A percentile compares a stretch with the other conserved stretches of the same genome.
Conservation (phyloP, 2,329 filamentous ascomycete species). For the Magnaporthiopsis poae region DNA sequence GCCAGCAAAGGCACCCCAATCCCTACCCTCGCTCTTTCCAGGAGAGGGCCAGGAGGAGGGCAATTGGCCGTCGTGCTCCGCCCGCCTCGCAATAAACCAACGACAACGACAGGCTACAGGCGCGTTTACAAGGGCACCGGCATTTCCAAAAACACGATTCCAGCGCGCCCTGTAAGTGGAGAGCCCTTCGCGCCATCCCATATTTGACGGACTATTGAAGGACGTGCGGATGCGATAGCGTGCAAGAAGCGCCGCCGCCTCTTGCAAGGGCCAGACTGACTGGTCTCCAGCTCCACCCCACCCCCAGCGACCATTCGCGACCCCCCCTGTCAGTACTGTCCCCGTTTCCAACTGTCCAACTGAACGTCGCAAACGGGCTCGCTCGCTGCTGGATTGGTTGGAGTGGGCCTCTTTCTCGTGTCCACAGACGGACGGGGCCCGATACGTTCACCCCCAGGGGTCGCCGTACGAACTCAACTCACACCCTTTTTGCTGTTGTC, state of each 20-base stretch:
- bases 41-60: not conserved
- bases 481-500: not conserved
- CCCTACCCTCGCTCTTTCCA: not conserved
- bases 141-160: not conserved
- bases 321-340: not conserved
- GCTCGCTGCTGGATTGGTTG: not conserved
- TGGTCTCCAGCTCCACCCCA: not conserved
- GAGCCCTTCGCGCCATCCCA: not conserved
- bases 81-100: not conserved
- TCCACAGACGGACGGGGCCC: not conserved
- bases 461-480: not conserved
- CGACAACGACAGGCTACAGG: not conserved
- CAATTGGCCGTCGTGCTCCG: not conserved
- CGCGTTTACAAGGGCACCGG: not conserved
- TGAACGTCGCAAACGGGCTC: not conserved
- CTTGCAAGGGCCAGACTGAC: not conserved
- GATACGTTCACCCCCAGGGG: not conserved
- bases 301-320: not conserved
- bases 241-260: not conserved
- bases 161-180: not conserved
- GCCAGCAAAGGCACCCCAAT: not conserved
- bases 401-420: not conserved
- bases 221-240: not conserved
- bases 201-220: not conserved
- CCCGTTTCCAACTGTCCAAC: not conserved